Evolutionary conservation across 192 early-diverging fungal genomes (phyloP).

Genomic region (Gonapodya sp.): DNA sequence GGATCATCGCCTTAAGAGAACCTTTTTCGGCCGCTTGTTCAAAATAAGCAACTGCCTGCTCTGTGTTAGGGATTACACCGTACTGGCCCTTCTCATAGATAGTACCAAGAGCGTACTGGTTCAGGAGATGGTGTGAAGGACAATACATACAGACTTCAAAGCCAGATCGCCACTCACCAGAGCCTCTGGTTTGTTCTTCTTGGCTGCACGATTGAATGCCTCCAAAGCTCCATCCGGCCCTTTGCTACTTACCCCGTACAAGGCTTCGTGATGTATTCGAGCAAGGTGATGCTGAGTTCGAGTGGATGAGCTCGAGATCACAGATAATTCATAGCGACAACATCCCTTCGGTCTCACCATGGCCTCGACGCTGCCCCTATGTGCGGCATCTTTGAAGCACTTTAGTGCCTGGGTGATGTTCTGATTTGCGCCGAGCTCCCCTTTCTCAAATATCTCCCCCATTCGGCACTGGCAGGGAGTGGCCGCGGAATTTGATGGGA

Average conservation of each 20-base stretch:
- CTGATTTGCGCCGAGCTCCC: background rate
- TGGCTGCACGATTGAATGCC: background rate
- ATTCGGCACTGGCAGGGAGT: background rate
- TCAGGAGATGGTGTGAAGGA: background rate
- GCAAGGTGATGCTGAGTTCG: background rate
- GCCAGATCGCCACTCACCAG: background rate
- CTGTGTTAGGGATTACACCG: background rate
- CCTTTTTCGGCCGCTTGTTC: background rate
- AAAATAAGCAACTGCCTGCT: background rate
- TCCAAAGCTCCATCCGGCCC: background rate
- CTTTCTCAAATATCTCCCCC: background rate
- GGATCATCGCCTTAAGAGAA: background rate
- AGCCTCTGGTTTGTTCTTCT: background rate
- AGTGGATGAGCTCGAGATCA: background rate
- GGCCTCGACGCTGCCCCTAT: background rate
- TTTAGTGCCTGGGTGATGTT: background rate
- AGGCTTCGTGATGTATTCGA: background rate
- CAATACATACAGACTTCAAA: too few species aligned
- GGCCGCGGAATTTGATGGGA: too few species aligned
- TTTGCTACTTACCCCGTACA: background rate
- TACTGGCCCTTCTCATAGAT: background rate
- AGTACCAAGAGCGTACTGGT: background rate
- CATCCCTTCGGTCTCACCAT: background rate
- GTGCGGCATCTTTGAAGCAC: constrained; percentile 1
- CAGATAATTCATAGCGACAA: background rate